Conservation (phyloP, 2,329 filamentous ascomycete species). For the Plenodomus lindquistii region DNA sequence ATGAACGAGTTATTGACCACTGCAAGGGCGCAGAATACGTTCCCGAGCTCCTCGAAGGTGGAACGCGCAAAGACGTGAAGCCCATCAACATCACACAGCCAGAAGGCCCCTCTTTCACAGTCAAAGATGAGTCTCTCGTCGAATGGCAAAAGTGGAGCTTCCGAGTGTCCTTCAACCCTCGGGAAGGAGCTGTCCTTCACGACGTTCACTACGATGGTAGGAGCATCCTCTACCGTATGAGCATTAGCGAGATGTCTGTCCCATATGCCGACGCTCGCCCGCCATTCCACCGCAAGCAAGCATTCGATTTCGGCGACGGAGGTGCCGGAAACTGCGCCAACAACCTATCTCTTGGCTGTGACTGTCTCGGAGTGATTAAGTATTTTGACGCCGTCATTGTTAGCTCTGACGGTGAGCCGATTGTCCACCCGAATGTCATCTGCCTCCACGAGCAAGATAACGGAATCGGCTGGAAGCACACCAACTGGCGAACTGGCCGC, state of each 20-base stretch:
- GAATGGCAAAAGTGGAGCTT: constrained; percentile 55
- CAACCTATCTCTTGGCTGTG: constrained; percentile 68
- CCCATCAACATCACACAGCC: constrained; percentile 74
- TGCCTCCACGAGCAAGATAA: constrained; percentile 73
- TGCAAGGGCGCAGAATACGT: constrained; percentile 58
- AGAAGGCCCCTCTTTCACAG: constrained; percentile 68
- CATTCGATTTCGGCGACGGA: constrained; percentile 73
- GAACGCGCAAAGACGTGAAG: constrained; percentile 55
- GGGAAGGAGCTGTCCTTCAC: constrained; percentile 71
- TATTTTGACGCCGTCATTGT: constrained; percentile 64
- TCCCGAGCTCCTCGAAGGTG: constrained; percentile 45
- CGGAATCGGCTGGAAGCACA: constrained; percentile 56
- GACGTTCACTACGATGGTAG: constrained; percentile 69
- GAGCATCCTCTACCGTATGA: constrained; percentile 68
- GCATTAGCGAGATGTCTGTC: constrained; percentile 70
- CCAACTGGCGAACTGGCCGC: constrained; percentile 66
- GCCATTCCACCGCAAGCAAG: constrained; percentile 70
- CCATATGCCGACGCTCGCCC: constrained; percentile 67
- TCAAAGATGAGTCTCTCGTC: constrained; percentile 51
- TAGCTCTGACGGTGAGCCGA: constrained; percentile 58
- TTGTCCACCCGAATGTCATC: constrained; percentile 61
- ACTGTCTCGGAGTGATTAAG: constrained; percentile 70
- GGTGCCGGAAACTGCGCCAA: constrained; percentile 70
- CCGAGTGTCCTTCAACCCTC: constrained; percentile 45
- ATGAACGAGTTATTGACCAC: constrained; percentile 49